Conservation (phyloP, 164 flowering plant genomes). For the Liquidambar formosana region DNA sequence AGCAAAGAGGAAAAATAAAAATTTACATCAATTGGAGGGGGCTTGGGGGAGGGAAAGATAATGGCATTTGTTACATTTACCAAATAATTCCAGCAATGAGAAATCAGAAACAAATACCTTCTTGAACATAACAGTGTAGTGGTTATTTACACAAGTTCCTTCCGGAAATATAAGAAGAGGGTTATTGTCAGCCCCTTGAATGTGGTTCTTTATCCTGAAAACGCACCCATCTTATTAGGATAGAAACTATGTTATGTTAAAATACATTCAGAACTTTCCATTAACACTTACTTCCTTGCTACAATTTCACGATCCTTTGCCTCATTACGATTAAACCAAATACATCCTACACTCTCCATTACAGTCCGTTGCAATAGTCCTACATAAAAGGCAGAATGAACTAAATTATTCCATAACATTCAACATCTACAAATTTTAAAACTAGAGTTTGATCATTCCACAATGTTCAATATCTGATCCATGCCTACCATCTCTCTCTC, state of each 20-base stretch:
- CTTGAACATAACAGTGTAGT: conserved; percentile 95
- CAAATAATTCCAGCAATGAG: not conserved
- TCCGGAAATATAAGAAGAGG: conserved; percentile 99
- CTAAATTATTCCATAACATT: no score
- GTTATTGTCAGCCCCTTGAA: conserved; percentile 76
- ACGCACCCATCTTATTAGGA: conserved; percentile 5
- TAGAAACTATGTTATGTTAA: not conserved
- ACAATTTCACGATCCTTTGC: conserved; percentile 94
- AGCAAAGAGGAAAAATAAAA: no score
- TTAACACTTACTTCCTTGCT: conserved; percentile 65
- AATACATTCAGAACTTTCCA: not conserved
- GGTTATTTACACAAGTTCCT: conserved; percentile 99
- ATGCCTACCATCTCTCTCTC: no score
- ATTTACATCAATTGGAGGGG: no score
- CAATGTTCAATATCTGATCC: no score
- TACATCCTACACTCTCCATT: conserved; percentile 92
- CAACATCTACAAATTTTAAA: no score
- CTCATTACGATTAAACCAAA: conserved; percentile 97
- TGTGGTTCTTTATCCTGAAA: conserved; percentile 85
- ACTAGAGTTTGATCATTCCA: no score
- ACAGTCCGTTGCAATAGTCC: conserved; percentile 69
- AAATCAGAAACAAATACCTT: conserved; percentile 51
- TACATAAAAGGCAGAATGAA: no score
- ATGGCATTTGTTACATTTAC: not conserved
- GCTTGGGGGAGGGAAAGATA: no score